Evolutionary conservation across 139 green algal genomes (phyloP).

Genomic region (Trebouxia sp.): DNA sequence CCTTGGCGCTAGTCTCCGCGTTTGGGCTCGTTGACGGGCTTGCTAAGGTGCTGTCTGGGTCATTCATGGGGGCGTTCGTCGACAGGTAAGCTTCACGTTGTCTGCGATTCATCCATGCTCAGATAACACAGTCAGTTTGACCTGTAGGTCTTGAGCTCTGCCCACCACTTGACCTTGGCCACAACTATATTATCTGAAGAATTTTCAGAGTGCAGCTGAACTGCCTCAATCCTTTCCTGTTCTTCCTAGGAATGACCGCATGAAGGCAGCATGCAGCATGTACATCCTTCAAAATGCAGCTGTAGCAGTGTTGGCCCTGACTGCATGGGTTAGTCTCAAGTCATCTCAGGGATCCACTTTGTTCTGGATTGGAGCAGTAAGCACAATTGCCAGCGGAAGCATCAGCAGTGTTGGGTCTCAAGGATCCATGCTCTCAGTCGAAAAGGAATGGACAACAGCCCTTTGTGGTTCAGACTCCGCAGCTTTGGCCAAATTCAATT

Average conservation of each 20-base stretch:
- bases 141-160: too few species aligned
- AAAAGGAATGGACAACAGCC: constrained; percentile 59
- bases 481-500: constrained; percentile 53
- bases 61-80: constrained; percentile 13
- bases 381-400: constrained; percentile 47
- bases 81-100: constrained; percentile 33
- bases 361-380: constrained; percentile 49
- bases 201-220: too few species aligned
- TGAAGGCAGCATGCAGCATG: constrained; percentile 45
- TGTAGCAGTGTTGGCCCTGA: constrained; percentile 49
- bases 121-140: too few species aligned
- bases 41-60: constrained; percentile 9
- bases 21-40: constrained; percentile 28
- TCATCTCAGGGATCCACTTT: neutral
- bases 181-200: too few species aligned
- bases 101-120: too few species aligned
- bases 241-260: constrained; percentile 20
- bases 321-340: constrained; percentile 40
- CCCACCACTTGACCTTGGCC: too few species aligned
- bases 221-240: neutral
- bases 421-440: constrained; percentile 63
- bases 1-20: constrained; percentile 21
- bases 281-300: constrained; percentile 67
- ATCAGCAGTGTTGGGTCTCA: constrained; percentile 57
- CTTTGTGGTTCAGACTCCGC: constrained; percentile 48